phyloP scores from a whole-genome alignment of 176 grass and related monocot species.

The Tillandsia fasciculata region DNA sequence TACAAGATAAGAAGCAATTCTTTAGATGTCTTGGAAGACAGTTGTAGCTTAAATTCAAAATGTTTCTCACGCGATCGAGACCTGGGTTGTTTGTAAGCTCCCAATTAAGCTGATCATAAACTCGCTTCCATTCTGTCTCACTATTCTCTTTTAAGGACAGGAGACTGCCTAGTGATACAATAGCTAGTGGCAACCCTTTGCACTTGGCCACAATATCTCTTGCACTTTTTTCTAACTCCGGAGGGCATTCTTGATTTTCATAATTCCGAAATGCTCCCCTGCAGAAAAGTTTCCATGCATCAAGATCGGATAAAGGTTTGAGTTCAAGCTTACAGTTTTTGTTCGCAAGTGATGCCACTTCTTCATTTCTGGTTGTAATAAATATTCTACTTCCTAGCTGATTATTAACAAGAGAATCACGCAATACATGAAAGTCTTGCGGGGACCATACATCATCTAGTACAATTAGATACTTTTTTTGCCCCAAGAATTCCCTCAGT shows the following conservation, averaged over 20 bases:
- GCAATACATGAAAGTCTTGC: no score
- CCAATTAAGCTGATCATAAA: constrained; percentile 29
- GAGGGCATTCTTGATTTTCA: constrained; percentile 14
- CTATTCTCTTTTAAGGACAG: neutral
- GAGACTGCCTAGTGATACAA: constrained; percentile 15
- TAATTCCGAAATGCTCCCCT: constrained; percentile 23
- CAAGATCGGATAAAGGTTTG: no score
- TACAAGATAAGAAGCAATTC: constrained; percentile 27
- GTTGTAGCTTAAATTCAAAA: constrained; percentile 18
- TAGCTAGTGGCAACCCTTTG: constrained; percentile 37
- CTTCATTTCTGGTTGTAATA: no score
- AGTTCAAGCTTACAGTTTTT: no score
- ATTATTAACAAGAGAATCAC: no score
- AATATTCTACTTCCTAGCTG: no score
- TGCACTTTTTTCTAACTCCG: constrained; percentile 11
- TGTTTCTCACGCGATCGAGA: constrained; percentile 14
- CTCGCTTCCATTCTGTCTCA: constrained; percentile 17
- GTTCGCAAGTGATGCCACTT: no score
- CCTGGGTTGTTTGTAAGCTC: constrained; percentile 30
- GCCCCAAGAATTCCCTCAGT: no score
- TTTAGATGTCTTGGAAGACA: constrained; percentile 19
- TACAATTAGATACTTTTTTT: no score
- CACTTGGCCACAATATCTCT: constrained; percentile 27
- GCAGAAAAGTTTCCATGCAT: no score
- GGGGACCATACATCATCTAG: no score